Conservation (phyloP, 2,329 filamentous ascomycete genomes). For the Penicillium sp. region DNA sequence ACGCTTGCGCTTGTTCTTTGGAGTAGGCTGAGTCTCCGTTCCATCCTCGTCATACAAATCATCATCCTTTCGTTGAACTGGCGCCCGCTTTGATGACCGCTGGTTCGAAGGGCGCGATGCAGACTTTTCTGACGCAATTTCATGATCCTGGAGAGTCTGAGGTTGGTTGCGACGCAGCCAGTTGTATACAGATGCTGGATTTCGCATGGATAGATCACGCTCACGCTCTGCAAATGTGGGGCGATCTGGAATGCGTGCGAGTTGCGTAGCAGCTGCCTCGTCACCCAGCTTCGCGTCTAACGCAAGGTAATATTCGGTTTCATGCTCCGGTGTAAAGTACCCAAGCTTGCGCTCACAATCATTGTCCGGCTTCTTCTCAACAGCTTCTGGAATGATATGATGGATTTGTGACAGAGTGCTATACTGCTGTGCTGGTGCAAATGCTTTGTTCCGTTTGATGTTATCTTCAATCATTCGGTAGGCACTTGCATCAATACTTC, state of each 20-base stretch:
- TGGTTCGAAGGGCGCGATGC: slow-evolving; percentile 40
- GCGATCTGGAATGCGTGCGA: slow-evolving; percentile 42
- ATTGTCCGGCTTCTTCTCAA: slow-evolving; percentile 18
- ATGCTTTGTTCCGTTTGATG: slow-evolving; percentile 40
- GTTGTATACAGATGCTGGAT: slow-evolving; percentile 90
- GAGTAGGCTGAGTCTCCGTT: slow-evolving; percentile 37
- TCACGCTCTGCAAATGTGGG: slow-evolving; percentile 52
- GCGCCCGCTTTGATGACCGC: slow-evolving; percentile 44
- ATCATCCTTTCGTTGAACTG: slow-evolving; percentile 42
- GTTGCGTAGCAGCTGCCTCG: slow-evolving; percentile 52
- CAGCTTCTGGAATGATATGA: slow-evolving; percentile 25
- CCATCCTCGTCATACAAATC: slow-evolving; percentile 47
- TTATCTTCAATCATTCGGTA: slow-evolving; percentile 42
- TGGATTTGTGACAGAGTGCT: slow-evolving; percentile 33
- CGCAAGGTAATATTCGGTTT: slow-evolving; percentile 44
- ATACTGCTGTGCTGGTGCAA: slow-evolving; percentile 39
- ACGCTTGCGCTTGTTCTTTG: slow-evolving; percentile 48
- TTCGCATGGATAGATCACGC: slow-evolving; percentile 62
- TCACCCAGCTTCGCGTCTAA: slow-evolving; percentile 44
- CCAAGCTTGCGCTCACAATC: slow-evolving; percentile 39
- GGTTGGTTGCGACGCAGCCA: slow-evolving; percentile 87
- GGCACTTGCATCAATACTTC: slow-evolving; percentile 35
- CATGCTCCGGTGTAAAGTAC: slow-evolving; percentile 46
- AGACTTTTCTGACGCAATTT: slow-evolving; percentile 48
- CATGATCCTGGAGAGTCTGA: slow-evolving; percentile 74